phyloP scores from a whole-genome alignment of 164 flowering plant genomes.

The Kalanchoe fedtschenkoi region DNA sequence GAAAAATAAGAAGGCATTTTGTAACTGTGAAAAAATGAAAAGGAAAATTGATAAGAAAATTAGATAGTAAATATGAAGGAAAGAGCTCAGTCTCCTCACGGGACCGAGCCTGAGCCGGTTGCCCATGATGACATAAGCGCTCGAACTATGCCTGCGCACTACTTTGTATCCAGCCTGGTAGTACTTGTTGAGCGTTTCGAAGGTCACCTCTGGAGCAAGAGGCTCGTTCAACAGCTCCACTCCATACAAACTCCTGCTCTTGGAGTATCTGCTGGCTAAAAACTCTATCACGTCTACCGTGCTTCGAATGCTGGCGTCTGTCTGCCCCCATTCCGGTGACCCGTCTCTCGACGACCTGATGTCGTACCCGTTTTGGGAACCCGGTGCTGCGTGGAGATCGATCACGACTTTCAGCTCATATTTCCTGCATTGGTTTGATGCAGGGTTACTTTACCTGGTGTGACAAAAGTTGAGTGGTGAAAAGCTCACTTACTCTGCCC shows the following conservation, averaged over 20 bases:
- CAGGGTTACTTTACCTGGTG: too few species aligned
- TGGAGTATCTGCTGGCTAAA: constrained; percentile 44
- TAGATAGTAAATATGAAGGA: too few species aligned
- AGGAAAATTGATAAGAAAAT: too few species aligned
- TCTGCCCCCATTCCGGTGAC: constrained; percentile 44
- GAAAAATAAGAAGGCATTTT: too few species aligned
- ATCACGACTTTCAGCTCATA: constrained; percentile 39
- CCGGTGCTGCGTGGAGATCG: constrained; percentile 63
- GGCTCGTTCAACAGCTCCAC: constrained; percentile 73
- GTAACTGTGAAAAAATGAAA: too few species aligned
- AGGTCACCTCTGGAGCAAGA: constrained; percentile 29
- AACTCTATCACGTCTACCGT: constrained; percentile 57
- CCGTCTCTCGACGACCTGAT: constrained; percentile 61
- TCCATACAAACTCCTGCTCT: constrained; percentile 42
- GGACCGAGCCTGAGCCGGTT: constrained; percentile 32
- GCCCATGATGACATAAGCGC: constrained; percentile 41
- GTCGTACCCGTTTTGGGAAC: constrained; percentile 55
- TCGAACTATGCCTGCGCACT: constrained; percentile 38
- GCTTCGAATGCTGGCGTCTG: constrained; percentile 38
- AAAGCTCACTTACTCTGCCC: constrained; percentile 37
- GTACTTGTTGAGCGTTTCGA: constrained; percentile 35
- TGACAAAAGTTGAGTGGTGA: background rate
- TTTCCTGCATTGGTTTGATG: constrained; percentile 26
- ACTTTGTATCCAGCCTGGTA: constrained; percentile 49
- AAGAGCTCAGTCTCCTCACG: constrained; percentile 39